These are phyloP conservation scores for Blastomyces parvus DNA, from an alignment of 2,329 filamentous ascomycete genomes.

Conservation along the genomic window DNA sequence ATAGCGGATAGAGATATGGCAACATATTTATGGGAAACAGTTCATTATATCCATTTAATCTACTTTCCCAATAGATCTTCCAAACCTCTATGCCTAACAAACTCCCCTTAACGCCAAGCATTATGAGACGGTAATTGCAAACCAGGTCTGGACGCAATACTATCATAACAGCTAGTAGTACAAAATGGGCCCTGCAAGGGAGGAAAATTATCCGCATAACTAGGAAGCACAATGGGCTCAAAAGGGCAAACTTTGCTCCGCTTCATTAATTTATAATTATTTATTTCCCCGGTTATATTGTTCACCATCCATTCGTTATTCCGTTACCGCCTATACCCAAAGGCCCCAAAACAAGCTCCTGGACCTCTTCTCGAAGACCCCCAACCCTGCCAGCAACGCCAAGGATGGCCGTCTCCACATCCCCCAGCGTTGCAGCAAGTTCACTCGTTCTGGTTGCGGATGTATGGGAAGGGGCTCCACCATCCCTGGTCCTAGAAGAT, in stretches of 20 bases:
- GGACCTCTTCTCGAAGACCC: constrained; percentile 50
- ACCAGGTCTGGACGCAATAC: background rate
- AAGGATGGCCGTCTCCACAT: constrained; percentile 57
- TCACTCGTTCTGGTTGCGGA: constrained; percentile 38
- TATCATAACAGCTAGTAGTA: background rate
- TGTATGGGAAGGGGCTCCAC: constrained; percentile 29
- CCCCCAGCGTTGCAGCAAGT: constrained; percentile 51
- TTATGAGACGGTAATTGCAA: background rate
- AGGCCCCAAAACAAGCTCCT: constrained; percentile 44
- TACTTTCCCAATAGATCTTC: background rate
- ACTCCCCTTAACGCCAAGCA: background rate
- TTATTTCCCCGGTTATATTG: no score
- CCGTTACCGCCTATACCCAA: constrained; percentile 10
- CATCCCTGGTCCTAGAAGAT: constrained; percentile 33
- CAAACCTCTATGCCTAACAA: background rate
- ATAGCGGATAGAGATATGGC: background rate
- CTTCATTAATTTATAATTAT: background rate
- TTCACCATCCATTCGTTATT: constrained; percentile 11
- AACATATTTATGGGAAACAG: background rate
- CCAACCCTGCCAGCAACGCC: constrained; percentile 54
- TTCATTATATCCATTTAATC: background rate
- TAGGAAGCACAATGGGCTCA: background rate
- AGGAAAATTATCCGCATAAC: background rate
- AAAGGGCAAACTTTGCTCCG: background rate
- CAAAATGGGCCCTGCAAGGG: background rate